Conservation (phyloP, 371 early-diverging fungal species). For the Zychaea mexicana region DNA sequence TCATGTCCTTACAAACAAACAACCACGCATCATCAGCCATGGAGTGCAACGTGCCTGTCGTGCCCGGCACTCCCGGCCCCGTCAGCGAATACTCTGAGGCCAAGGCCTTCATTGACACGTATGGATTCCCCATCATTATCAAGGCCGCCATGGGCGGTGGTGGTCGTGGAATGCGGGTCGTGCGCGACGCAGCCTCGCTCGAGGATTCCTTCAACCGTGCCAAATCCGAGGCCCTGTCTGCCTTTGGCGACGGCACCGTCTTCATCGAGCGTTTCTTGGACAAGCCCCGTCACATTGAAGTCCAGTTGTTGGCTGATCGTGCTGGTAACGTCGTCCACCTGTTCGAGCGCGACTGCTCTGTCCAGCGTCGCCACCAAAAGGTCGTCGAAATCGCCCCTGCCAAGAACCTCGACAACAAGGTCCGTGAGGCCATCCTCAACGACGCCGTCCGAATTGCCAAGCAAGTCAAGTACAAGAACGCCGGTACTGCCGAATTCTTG, state of each 20-base stretch:
- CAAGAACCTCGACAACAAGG: constrained; percentile 59
- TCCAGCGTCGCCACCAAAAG: constrained; percentile 98
- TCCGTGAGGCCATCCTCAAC: constrained; percentile 78
- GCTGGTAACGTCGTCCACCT: constrained; percentile 88
- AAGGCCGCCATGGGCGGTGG: constrained; percentile 98
- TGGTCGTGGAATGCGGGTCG: constrained; percentile 97
- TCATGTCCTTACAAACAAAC: not conserved
- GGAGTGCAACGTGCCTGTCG: constrained; percentile 80
- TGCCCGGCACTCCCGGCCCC: constrained; percentile 89
- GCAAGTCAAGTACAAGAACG: constrained; percentile 89
- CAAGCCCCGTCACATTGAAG: constrained; percentile 95
- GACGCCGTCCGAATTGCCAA: constrained; percentile 94
- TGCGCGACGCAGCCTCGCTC: constrained; percentile 68
- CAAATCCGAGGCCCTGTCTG: constrained; percentile 85
- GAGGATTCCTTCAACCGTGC: constrained; percentile 80
- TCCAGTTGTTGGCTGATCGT: constrained; percentile 91
- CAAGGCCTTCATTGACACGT: constrained; percentile 70
- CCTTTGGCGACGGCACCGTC: constrained; percentile 95
- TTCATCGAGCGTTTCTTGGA: constrained; percentile 95
- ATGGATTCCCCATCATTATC: constrained; percentile 95
- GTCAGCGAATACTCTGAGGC: constrained; percentile 70
- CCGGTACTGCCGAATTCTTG: constrained; percentile 98
- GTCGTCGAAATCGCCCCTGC: constrained; percentile 95
- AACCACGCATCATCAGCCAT: constrained; percentile 51
- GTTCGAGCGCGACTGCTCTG: constrained; percentile 96